These are phyloP conservation scores for Ramichloridium luteum DNA, from an alignment of 2,329 filamentous ascomycete species.

Conservation along the genomic window DNA sequence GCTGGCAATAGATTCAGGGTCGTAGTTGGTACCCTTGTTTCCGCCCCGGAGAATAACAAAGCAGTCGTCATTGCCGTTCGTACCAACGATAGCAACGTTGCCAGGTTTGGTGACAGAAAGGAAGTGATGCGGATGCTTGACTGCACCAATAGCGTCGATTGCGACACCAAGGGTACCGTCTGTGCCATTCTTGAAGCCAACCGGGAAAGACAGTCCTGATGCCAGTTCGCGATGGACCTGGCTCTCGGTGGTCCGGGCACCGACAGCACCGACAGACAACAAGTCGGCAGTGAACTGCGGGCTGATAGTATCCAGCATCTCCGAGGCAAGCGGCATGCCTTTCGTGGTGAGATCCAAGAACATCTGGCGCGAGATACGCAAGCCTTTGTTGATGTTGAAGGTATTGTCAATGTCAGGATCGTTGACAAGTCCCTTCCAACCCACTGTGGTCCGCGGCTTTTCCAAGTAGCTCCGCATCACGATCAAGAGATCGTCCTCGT, in stretches of 20 bases:
- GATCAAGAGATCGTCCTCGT: slow-evolving; percentile 79
- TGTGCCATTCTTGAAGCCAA: slow-evolving; percentile 99
- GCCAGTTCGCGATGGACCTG: slow-evolving; percentile 93
- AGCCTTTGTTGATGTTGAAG: slow-evolving; percentile 98
- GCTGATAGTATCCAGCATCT: slow-evolving; percentile 97
- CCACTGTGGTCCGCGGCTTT: slow-evolving; percentile 94
- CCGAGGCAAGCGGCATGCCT: slow-evolving; percentile 92
- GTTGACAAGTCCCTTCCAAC: slow-evolving; percentile 98
- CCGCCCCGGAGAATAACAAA: slow-evolving; percentile 92
- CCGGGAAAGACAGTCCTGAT: slow-evolving; percentile 87
- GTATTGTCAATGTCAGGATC: slow-evolving; percentile 97
- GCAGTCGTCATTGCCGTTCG: slow-evolving; percentile 89
- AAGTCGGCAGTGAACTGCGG: slow-evolving; percentile 93
- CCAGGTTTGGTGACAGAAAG: slow-evolving; percentile 94
- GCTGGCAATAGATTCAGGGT: slow-evolving; percentile 68
- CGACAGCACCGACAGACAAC: slow-evolving; percentile 82
- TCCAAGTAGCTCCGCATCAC: slow-evolving; percentile 98
- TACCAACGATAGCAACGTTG: slow-evolving; percentile 87
- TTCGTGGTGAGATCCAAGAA: slow-evolving; percentile 83
- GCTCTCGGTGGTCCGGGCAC: slow-evolving; percentile 90
- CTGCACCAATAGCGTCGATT: slow-evolving; percentile 89
- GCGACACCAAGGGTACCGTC: slow-evolving; percentile 82
- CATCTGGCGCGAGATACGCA: slow-evolving; percentile 74
- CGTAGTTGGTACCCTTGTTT: slow-evolving; percentile 88
- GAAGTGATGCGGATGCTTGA: slow-evolving; percentile 89